Conservation (phyloP, 116 monocot species). For the Posidonia oceanica region DNA sequence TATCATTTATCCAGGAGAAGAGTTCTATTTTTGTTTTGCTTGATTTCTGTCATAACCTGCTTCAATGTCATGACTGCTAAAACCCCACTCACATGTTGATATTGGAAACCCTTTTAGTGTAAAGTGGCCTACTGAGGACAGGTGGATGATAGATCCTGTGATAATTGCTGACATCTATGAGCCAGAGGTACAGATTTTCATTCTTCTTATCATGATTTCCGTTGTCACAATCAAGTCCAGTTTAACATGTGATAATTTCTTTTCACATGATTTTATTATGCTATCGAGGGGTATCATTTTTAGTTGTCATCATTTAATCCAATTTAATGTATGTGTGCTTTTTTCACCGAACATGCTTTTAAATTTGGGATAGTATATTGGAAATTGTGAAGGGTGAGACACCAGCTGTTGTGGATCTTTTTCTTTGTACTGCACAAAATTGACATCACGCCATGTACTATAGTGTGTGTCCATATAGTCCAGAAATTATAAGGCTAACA, state of each 20-base stretch:
- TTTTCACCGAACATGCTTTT: too few species aligned
- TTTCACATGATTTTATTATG: too few species aligned
- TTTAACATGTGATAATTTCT: too few species aligned
- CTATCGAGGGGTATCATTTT: too few species aligned
- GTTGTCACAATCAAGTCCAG: too few species aligned
- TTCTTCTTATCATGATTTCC: not conserved
- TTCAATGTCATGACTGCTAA: not conserved
- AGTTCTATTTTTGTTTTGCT: not conserved
- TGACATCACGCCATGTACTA: too few species aligned
- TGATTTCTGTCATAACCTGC: not conserved
- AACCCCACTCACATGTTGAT: not conserved
- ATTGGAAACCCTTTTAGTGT: conserved; percentile 35
- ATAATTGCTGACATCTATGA: conserved; percentile 82
- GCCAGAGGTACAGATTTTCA: conserved; percentile 42
- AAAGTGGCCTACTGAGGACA: conserved; percentile 64
- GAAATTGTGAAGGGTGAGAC: too few species aligned
- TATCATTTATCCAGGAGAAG: conserved; percentile 3
- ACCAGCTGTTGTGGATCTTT: too few species aligned
- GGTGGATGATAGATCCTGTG: conserved; percentile 82
- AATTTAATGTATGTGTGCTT: not conserved
- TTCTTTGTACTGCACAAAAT: too few species aligned
- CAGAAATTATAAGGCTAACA: too few species aligned
- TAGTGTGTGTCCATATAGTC: too few species aligned
- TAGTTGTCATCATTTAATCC: not conserved
- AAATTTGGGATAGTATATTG: too few species aligned